phyloP scores from a whole-genome alignment of 352 stramenopile species.

The Phytopythium helicoides region DNA sequence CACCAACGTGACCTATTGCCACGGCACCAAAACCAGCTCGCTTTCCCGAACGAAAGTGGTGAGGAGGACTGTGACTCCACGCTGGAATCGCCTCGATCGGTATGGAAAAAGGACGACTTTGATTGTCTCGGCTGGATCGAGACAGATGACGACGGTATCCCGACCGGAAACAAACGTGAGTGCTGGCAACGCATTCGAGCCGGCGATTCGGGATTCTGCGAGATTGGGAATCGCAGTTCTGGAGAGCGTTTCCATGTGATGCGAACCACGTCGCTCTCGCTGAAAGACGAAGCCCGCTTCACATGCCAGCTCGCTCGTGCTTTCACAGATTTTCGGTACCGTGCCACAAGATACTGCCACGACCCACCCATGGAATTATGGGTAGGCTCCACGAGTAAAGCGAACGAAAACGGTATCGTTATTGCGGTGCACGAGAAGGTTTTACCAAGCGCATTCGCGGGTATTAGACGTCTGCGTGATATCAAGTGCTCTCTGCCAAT shows the following conservation, averaged over 20 bases:
- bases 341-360: conserved; percentile 44
- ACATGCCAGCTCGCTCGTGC: conserved; percentile 56
- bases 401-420: conserved; percentile 27
- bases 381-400: background rate
- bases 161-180: conserved; percentile 39
- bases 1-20: too few relatives aligned
- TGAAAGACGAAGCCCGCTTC: conserved; percentile 69
- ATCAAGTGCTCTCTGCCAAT: conserved; percentile 39
- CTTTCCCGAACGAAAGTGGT: too few relatives aligned
- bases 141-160: conserved; percentile 47
- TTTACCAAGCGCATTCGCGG: conserved; percentile 47
- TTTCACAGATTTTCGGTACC: conserved; percentile 58
- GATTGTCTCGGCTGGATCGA: conserved; percentile 65
- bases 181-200: conserved; percentile 64
- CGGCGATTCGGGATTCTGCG: conserved; percentile 60
- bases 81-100: conserved; percentile 8
- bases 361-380: conserved; percentile 43
- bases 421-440: conserved; percentile 46
- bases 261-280: conserved; percentile 55
- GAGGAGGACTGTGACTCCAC: background rate
- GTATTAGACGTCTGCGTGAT: conserved; percentile 36
- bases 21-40: too few relatives aligned
- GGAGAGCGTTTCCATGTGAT: conserved; percentile 57
- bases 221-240: conserved; percentile 51
- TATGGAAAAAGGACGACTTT: conserved; percentile 44